Evolutionary conservation across 2,329 filamentous ascomycete genomes (phyloP), one percentile per base, ranked within the genome.

Genomic region (Apiospora marii): DNA sequence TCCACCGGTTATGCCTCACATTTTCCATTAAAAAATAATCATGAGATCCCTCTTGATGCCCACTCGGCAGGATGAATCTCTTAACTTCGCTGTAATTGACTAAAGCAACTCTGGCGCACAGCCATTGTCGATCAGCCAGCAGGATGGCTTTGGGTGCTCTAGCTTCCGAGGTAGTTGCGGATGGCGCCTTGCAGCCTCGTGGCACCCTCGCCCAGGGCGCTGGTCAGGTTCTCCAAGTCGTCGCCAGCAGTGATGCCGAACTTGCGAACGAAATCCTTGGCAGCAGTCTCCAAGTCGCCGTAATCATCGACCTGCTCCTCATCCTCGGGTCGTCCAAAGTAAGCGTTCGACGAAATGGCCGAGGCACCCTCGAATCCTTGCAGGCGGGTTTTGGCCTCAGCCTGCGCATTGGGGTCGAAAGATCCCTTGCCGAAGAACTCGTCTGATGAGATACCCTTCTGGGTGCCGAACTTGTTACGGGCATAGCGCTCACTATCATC

Each of bases 371-470:
- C 96, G 80, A 99, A 99, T 67, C 95, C 94, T 85, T 94, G 92
- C 71, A 99, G 89, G 53, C 96, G 91, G 34, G 88, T 87, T 86
- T 97, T 97, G 78, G 96, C 96, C 85, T 98, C 96, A 70, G 91
- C 87, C 80, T 96, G 93, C 12, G 92, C 90, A 71, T 87, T 88
- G 49, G 95, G 91, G 81, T 99, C 95, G 83, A 92, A 98, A 71
- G 89, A 85, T 70, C 95, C 94, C 82, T 96, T 96, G 79, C 96
- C 95, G 81, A 99, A 99, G 88, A 97, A 99, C 82, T 99, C 96
- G 82, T 99, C 96, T 0, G 95, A 98, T 0, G 95, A 98, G 77
- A 99, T 99, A 77, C 94, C 94, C 87, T 98, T 98, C 82, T 99
- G 96, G 61, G 84, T 84, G 74, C 95, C 96, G 79, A 99, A 99